Base-by-base conservation (phyloP, 768 basidiomycete genomes). In the Trametes punicea region DNA sequence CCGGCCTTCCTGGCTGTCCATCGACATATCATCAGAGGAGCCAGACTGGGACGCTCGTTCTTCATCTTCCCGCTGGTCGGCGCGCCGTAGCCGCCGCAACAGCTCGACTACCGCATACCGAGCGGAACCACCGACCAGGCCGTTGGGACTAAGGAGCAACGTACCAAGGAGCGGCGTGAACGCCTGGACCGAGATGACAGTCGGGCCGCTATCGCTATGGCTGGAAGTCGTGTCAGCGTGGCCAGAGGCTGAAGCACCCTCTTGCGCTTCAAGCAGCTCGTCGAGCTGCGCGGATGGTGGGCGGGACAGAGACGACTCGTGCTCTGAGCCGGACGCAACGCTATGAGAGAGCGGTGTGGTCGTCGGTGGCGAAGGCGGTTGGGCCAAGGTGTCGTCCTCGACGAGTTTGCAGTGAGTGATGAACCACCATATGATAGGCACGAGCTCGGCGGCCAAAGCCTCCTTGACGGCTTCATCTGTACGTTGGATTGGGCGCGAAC, bases 121-220 rank as follows among this genome's bases (percentile, higher is more conserved):
- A 18, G 92, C 83, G 3, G 83, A 78, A 26, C 84, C 84, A 45
- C 87, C 85, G 30, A 97, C 85, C 46, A 79, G 72, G 45, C 80
- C 76, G 63, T 90, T 93, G 25, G 86, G 79, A 67, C 87, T 92
- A 41, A 98, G 82, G 13, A 98, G 79, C 26, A 98, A 75, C 0
- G 90, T 89, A 39, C 91, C 94, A 27, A 98, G 79, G 46, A 97
- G 87, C 11, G 92, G 91, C 2, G 93, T 97, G 70, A 98, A 98
- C 4, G 88, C 83, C 64, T 90, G 87, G 2, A 91, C 89, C 34
- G 86, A 81, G 41, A 98, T 84, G 42, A 68, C 73, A 63, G 71
- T 80, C 26, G 60, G 67, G 16, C 34, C 56, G 9, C 42, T 60
- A 0, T 53, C 44, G 34, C 26, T 21, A 18, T 27, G 15, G 44